Conservation (phyloP, 2,329 filamentous ascomycete species). For the Trichoderma sp. region DNA sequence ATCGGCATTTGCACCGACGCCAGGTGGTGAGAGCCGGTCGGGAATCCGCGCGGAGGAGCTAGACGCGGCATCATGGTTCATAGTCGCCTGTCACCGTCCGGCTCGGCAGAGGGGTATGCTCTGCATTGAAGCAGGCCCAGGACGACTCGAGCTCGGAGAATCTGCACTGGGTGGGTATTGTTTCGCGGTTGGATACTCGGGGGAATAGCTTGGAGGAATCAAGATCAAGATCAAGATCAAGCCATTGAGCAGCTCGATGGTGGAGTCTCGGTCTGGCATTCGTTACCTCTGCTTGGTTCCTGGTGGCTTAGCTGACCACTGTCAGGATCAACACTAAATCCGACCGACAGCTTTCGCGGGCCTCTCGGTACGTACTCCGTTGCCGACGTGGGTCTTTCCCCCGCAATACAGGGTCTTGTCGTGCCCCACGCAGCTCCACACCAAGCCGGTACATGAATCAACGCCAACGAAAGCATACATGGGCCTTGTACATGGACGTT, state of each 20-base stretch:
- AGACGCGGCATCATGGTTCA: conserved; percentile 51
- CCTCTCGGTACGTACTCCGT: conserved; percentile 18
- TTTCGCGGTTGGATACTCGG: background rate
- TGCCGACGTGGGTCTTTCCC: background rate
- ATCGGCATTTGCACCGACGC: conserved; percentile 20
- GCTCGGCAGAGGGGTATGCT: conserved; percentile 26
- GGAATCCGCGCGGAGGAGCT: conserved; percentile 37
- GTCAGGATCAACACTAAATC: conserved; percentile 23
- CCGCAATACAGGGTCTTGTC: conserved; percentile 22
- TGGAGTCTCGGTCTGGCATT: background rate
- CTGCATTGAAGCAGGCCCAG: conserved; percentile 20
- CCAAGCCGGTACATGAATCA: background rate
- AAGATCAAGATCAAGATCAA: background rate
- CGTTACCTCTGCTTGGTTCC: background rate
- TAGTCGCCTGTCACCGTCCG: conserved; percentile 42
- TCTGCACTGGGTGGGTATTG: background rate
- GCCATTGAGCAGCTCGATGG: conserved; percentile 4
- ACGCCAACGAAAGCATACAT: background rate
- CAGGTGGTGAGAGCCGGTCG: conserved; percentile 22
- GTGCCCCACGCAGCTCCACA: conserved; percentile 13
- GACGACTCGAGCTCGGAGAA: background rate
- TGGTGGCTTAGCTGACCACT: conserved; percentile 2
- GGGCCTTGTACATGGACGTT: background rate
- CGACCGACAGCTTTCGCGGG: background rate
- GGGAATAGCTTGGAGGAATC: background rate